A percentile compares a stretch with the other conserved stretches of the same genome.
These are phyloP conservation scores for Salix exigua DNA, from an alignment of 345 rosid genomes.

Conservation along the genomic window DNA sequence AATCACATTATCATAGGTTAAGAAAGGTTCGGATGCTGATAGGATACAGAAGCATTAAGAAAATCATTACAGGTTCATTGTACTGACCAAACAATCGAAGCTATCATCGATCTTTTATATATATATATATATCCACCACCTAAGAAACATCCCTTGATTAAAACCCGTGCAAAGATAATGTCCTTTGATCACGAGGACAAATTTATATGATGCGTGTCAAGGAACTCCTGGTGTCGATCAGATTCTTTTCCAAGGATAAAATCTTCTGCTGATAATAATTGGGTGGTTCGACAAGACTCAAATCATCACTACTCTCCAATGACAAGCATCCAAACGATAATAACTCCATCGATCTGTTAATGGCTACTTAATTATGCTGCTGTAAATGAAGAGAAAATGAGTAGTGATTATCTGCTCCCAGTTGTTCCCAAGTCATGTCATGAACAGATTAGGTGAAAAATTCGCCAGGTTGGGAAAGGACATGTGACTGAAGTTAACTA, in stretches of 20 bases:
- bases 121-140: neutral
- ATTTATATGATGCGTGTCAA: neutral
- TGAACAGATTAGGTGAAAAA: no score
- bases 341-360: neutral
- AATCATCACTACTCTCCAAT: neutral
- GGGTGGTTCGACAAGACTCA: neutral
- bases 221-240: no score
- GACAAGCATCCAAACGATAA: neutral
- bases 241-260: neutral
- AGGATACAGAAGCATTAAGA: neutral
- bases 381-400: neutral
- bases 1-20: neutral
- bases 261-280: neutral
- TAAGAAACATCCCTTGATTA: neutral
- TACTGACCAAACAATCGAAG: neutral
- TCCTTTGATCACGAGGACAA: neutral
- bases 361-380: neutral
- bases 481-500: constrained; percentile 15
- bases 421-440: no score
- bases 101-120: no score
- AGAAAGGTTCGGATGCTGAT: neutral
- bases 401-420: neutral
- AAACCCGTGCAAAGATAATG: neutral
- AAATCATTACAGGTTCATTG: neutral
- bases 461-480: constrained; percentile 18